These are phyloP conservation scores for Quercus wislizeni DNA, from an alignment of 306 rosid genomes.

Conservation along the genomic window DNA sequence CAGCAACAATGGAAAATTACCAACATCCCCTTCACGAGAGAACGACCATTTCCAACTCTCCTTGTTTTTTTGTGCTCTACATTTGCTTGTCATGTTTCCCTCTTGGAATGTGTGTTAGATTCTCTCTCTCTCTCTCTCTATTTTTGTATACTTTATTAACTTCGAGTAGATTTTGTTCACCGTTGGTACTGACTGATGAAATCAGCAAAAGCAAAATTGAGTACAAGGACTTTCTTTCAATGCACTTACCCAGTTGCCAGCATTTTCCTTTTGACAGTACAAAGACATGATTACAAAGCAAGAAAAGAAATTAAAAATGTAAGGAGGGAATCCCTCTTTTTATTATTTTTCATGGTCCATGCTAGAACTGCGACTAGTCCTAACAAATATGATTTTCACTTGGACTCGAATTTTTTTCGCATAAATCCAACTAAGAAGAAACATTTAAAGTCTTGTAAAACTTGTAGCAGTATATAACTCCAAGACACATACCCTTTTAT, in stretches of 20 bases:
- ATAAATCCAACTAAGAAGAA: not conserved
- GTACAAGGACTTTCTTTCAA: constrained; percentile 31
- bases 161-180: constrained; percentile 42
- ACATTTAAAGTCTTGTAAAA: no score
- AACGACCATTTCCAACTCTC: constrained; percentile 61
- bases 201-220: constrained; percentile 28
- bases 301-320: not conserved
- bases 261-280: constrained; percentile 22
- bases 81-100: constrained; percentile 69
- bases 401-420: not conserved
- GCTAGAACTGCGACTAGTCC: constrained; percentile 24
- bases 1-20: constrained; percentile 33
- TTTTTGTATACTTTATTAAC: constrained; percentile 3
- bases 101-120: constrained; percentile 80
- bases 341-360: constrained; percentile 27
- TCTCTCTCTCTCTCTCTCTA: constrained; percentile 19
- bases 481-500: constrained; percentile 40
- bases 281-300: constrained; percentile 34
- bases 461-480: not conserved
- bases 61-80: constrained; percentile 59
- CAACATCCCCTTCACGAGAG: constrained; percentile 71
- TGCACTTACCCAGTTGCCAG: constrained; percentile 14
- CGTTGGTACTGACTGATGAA: constrained; percentile 34
- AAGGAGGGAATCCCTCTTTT: constrained; percentile 25
- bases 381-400: constrained; percentile 16